A percentile compares a stretch with the other conserved stretches of the same genome.
These are phyloP conservation scores for Trichopus zeylanicus DNA, from an alignment of 116 monocot species.

Conservation along the genomic window DNA sequence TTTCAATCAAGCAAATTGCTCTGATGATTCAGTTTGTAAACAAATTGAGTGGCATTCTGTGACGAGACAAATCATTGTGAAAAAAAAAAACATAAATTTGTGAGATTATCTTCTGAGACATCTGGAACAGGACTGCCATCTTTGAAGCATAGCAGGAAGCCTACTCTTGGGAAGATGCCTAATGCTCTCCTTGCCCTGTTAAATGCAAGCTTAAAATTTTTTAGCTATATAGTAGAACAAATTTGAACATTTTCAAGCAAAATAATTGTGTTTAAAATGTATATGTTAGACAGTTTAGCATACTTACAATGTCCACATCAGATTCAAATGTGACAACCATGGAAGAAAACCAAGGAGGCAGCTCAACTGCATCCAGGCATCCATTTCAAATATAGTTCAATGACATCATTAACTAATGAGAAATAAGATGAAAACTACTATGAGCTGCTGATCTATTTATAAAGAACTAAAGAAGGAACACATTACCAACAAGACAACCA, in stretches of 20 bases:
- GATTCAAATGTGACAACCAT: constrained; percentile 46
- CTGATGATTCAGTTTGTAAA: too few relatives aligned
- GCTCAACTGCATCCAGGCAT: constrained; percentile 57
- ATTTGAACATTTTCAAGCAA: neutral
- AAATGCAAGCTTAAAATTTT: constrained; percentile 5
- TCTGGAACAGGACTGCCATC: constrained; percentile 78
- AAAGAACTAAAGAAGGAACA: too few relatives aligned
- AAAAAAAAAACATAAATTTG: constrained; percentile 25
- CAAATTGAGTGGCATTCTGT: too few relatives aligned
- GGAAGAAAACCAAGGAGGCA: constrained; percentile 78
- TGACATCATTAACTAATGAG: neutral
- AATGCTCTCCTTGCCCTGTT: constrained; percentile 34
- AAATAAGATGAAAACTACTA: neutral
- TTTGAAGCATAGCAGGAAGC: constrained; percentile 72
- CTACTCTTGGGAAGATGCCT: constrained; percentile 28
- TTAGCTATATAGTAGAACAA: constrained; percentile 3
- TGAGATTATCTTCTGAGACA: constrained; percentile 53
- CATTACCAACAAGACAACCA: too few relatives aligned
- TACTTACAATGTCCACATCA: constrained; percentile 61
- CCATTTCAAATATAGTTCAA: neutral
- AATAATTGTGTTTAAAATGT: neutral
- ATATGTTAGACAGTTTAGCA: neutral
- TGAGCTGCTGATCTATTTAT: too few relatives aligned
- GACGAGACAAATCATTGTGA: neutral
- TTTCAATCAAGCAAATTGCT: too few relatives aligned